Conservation (phyloP, 78 protist species). For the Trichosphaerium sp. region DNA sequence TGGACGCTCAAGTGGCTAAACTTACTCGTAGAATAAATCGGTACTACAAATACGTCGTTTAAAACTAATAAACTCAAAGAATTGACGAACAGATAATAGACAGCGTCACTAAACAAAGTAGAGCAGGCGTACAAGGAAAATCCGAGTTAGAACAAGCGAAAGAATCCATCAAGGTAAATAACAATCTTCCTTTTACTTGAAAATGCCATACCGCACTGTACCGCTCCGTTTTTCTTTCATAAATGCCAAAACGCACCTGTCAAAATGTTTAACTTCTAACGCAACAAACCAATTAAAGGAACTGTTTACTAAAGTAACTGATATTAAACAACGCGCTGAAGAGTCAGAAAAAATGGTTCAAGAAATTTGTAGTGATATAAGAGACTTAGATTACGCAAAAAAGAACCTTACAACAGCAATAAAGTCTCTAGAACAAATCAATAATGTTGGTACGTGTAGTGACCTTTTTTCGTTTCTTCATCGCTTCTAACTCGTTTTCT, state of each 20-base stretch:
- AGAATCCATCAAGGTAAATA: conserved; percentile 8
- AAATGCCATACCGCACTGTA: not conserved
- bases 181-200: not conserved
- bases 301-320: conserved; percentile 48
- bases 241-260: not conserved
- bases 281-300: not conserved
- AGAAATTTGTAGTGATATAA: conserved; percentile 74
- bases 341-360: conserved; percentile 68
- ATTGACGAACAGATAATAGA: conserved; percentile 54
- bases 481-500: not conserved
- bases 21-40: conserved; percentile 14
- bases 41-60: conserved; percentile 42
- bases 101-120: not conserved
- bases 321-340: conserved; percentile 58
- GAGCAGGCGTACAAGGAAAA: conserved; percentile 20
- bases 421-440: conserved; percentile 56
- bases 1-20: conserved; percentile 17
- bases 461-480: not conserved
- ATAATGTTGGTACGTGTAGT: conserved; percentile 41
- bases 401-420: conserved; percentile 64
- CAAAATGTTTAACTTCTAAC: not conserved
- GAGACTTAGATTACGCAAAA: conserved; percentile 75
- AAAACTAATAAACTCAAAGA: too few relatives aligned
- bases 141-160: conserved; percentile 57
- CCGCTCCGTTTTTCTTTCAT: not conserved